phyloP scores from a whole-genome alignment of 768 basidiomycete species.

The Termitomyces sp. region DNA sequence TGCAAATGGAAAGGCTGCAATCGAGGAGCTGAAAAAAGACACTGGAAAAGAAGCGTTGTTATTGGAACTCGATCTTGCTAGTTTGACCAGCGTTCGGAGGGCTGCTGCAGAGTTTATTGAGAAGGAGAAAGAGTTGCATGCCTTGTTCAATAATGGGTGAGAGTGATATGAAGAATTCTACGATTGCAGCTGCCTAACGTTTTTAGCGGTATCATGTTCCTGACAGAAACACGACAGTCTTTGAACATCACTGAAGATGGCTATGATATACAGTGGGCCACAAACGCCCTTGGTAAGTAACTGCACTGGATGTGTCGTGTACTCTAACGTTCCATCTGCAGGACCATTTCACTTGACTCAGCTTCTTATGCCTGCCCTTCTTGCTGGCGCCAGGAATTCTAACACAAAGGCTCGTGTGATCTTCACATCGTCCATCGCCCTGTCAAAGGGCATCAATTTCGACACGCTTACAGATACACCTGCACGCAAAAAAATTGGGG shows the following conservation, averaged over 20 bases:
- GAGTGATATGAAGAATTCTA: constrained; percentile 15
- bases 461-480: constrained; percentile 36
- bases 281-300: constrained; percentile 46
- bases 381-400: constrained; percentile 32
- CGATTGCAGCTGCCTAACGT: background rate
- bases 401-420: constrained; percentile 46
- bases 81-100: constrained; percentile 29
- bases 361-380: constrained; percentile 45
- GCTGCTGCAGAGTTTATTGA: constrained; percentile 35
- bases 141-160: constrained; percentile 50
- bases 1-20: constrained; percentile 28
- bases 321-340: background rate
- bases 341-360: constrained; percentile 32
- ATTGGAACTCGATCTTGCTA: constrained; percentile 35
- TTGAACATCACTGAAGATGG: constrained; percentile 36
- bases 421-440: constrained; percentile 39
- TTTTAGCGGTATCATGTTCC: constrained; percentile 44
- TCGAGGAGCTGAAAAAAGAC: constrained; percentile 28
- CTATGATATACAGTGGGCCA: constrained; percentile 56
- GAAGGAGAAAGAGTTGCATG: constrained; percentile 41
- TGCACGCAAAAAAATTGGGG: constrained; percentile 18
- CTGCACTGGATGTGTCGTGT: constrained; percentile 9
- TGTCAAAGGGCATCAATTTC: constrained; percentile 19
- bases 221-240: constrained; percentile 7
- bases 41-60: constrained; percentile 35